A percentile compares a stretch with the other conserved stretches of the same genome.
Evolutionary conservation across 148 eudicot genomes (phyloP).

Genomic region (Arbutus unedo): DNA sequence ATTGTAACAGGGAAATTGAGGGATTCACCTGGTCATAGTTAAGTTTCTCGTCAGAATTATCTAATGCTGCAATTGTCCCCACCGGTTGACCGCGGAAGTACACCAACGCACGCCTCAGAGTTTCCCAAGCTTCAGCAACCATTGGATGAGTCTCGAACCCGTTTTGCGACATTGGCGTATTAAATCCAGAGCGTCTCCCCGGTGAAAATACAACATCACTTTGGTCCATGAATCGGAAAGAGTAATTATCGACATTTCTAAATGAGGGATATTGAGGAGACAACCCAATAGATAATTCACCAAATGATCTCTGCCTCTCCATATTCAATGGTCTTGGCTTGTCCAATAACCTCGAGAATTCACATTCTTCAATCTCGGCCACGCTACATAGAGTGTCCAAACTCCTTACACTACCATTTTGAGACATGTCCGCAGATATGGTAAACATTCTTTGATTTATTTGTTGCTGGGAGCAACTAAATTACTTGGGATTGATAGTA

Average conservation of each 20-base stretch:
- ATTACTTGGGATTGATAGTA: neutral
- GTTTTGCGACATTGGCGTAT: constrained; percentile 62
- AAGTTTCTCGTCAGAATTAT: constrained; percentile 68
- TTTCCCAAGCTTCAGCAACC: constrained; percentile 87
- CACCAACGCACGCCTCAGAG: constrained; percentile 69
- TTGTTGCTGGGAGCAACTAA: neutral
- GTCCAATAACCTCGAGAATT: constrained; percentile 56
- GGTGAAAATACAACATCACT: constrained; percentile 45
- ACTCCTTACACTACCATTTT: constrained; percentile 44
- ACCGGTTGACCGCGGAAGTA: constrained; percentile 85
- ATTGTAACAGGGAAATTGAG: neutral
- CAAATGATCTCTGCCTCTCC: constrained; percentile 79
- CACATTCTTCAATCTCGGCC: constrained; percentile 51
- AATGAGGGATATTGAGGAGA: constrained; percentile 48
- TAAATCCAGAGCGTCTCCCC: constrained; percentile 56
- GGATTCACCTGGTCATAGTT: constrained; percentile 88
- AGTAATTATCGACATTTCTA: constrained; percentile 32
- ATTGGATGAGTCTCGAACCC: constrained; percentile 71
- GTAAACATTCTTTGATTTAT: constrained; percentile 30
- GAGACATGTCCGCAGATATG: constrained; percentile 38
- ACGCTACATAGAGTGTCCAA: constrained; percentile 24
- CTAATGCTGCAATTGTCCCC: constrained; percentile 93
- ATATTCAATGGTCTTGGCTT: constrained; percentile 52
- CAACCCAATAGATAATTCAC: constrained; percentile 39
- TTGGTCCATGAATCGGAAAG: constrained; percentile 39